These are phyloP conservation scores for Pisolithus marmoratus DNA, from an alignment of 768 basidiomycete species.

Conservation along the genomic window DNA sequence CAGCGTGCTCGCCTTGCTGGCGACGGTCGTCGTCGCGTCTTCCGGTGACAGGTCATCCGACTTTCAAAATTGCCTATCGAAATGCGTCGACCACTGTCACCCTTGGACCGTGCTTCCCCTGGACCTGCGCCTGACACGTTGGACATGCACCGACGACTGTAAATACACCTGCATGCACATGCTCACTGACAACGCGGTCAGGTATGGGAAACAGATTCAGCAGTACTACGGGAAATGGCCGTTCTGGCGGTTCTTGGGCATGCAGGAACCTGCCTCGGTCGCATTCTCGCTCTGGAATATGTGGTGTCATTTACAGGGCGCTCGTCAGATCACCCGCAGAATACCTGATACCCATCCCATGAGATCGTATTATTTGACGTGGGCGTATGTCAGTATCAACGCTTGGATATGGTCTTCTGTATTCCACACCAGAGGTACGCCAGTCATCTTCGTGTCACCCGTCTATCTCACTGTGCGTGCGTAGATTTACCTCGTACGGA, in stretches of 20 bases:
- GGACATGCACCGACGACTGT: conserved; percentile 87
- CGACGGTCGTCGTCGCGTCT: conserved; percentile 12
- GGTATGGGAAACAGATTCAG: conserved; percentile 40
- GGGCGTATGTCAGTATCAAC: conserved; percentile 71
- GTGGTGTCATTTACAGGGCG: conserved; percentile 64
- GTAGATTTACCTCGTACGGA: conserved; percentile 83
- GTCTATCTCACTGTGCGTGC: conserved; percentile 4
- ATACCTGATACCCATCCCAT: conserved; percentile 61
- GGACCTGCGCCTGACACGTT: conserved; percentile 64
- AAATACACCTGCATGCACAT: conserved; percentile 85
- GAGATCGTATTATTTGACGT: conserved; percentile 58
- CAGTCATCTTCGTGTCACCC: neutral
- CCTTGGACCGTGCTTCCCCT: conserved; percentile 39
- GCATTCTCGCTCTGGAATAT: conserved; percentile 86
- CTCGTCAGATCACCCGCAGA: conserved; percentile 37
- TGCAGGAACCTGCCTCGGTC: conserved; percentile 94
- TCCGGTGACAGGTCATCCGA: conserved; percentile 30
- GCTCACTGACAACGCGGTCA: conserved; percentile 55
- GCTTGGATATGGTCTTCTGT: conserved; percentile 91
- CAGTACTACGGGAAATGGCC: conserved; percentile 98
- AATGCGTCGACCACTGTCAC: conserved; percentile 27
- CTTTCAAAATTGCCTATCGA: conserved; percentile 34
- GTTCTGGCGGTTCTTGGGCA: conserved; percentile 81
- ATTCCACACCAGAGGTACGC: conserved; percentile 88
- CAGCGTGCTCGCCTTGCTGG: conserved; percentile 12